Evolutionary conservation across 2,329 filamentous ascomycete species (phyloP).

Genomic region (Fusarium heterosporum): DNA sequence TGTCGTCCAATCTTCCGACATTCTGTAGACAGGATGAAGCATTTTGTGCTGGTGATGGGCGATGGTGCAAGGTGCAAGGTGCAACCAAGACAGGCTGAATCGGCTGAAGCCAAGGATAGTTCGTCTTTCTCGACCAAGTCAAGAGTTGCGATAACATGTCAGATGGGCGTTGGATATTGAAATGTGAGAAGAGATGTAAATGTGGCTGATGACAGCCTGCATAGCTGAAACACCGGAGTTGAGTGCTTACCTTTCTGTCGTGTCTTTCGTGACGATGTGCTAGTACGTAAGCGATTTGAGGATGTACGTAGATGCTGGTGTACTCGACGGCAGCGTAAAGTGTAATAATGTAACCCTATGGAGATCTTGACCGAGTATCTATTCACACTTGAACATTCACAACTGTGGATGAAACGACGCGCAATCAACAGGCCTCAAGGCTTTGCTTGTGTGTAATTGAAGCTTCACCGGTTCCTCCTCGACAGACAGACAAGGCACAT

Average conservation of each 20-base stretch:
- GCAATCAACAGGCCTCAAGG: constrained; percentile 1
- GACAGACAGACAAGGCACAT: background rate
- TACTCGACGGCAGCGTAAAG: background rate
- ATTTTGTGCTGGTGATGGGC: no score
- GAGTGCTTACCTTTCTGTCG: background rate
- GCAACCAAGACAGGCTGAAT: no score
- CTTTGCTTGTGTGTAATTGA: constrained; percentile 8
- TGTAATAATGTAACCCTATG: background rate
- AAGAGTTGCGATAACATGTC: no score
- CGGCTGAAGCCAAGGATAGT: no score
- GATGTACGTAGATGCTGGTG: background rate
- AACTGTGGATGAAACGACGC: background rate
- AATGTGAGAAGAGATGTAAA: no score
- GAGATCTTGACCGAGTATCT: background rate
- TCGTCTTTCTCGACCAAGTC: no score
- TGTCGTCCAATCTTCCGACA: no score
- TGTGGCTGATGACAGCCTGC: no score
- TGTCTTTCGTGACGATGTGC: background rate
- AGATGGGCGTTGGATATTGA: no score
- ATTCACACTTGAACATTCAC: background rate
- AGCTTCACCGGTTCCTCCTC: background rate
- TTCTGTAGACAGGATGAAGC: no score
- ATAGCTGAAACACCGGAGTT: no score
- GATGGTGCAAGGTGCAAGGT: no score
- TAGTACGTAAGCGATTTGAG: background rate